phyloP scores from a whole-genome alignment of 306 rosid species.

The Castanea crenata region DNA sequence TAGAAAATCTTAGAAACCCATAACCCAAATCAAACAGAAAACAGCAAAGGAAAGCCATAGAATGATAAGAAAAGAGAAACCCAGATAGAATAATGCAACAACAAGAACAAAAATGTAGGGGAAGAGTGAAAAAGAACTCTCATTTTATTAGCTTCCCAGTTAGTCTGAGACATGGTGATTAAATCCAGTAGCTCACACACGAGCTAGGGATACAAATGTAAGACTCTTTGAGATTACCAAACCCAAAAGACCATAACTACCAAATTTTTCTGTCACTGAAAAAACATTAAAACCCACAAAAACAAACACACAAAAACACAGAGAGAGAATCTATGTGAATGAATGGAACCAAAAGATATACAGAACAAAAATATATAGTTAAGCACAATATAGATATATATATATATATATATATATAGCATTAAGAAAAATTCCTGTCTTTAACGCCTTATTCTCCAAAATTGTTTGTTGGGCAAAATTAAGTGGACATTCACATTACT shows the following conservation, averaged over 20 bases:
- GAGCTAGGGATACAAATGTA: slow-evolving; percentile 23
- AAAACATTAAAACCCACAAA: slow-evolving; percentile 19
- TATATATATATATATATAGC: slow-evolving; percentile 2
- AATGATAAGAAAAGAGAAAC: slow-evolving; percentile 26
- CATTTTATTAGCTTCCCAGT: slow-evolving; percentile 99
- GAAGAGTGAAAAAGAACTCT: slow-evolving; percentile 25
- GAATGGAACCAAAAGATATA: slow-evolving; percentile 39
- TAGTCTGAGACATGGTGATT: slow-evolving; percentile 89
- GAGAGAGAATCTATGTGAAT: slow-evolving; percentile 34
- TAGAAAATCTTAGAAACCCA: slow-evolving; percentile 24
- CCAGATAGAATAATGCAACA: slow-evolving; percentile 16
- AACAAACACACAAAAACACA: slow-evolving; percentile 14
- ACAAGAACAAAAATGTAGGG: background rate
- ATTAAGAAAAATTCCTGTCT: background rate
- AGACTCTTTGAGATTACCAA: slow-evolving; percentile 26
- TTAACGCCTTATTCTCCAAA: too few species aligned
- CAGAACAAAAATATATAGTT: slow-evolving; percentile 26
- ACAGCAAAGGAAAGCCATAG: background rate
- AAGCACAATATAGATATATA: background rate
- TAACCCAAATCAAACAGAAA: slow-evolving; percentile 35
- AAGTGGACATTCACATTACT: too few species aligned
- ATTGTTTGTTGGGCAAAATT: too few species aligned
- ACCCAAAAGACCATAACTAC: slow-evolving; percentile 30
- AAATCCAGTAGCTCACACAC: slow-evolving; percentile 18
- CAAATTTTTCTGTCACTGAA: slow-evolving; percentile 23